Evolutionary conservation across 2,329 filamentous ascomycete species (phyloP).

Genomic region (Macrophomina tecta): DNA sequence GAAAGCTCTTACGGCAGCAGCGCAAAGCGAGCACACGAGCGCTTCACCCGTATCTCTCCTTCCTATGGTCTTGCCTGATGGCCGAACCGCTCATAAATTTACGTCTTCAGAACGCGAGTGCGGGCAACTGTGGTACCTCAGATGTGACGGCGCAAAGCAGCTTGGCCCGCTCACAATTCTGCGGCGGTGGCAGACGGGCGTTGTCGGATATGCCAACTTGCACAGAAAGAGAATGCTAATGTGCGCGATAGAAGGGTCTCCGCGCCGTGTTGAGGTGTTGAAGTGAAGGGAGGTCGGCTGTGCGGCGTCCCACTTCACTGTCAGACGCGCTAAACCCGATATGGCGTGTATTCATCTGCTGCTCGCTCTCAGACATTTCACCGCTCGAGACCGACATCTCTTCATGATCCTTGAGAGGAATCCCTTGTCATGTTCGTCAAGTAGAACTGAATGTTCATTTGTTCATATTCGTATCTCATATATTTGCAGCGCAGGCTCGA

Average conservation of each 20-base stretch:
- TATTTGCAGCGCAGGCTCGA: background rate
- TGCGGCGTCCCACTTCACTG: conserved; percentile 17
- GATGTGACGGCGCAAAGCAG: conserved; percentile 5
- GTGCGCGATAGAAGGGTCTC: background rate
- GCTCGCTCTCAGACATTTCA: too few relatives aligned
- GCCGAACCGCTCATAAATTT: conserved; percentile 19
- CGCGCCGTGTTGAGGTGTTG: conserved; percentile 1
- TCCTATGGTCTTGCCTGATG: conserved; percentile 18
- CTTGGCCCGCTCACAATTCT: background rate
- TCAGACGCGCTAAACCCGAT: conserved; percentile 17
- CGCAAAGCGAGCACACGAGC: background rate
- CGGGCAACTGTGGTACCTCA: conserved; percentile 12
- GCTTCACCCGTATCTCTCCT: conserved; percentile 17
- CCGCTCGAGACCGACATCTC: background rate
- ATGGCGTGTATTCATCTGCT: background rate
- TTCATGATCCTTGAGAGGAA: too few relatives aligned
- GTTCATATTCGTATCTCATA: conserved; percentile 1
- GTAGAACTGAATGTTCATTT: background rate
- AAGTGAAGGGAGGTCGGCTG: conserved; percentile 21
- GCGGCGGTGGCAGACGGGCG: background rate
- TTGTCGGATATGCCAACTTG: background rate
- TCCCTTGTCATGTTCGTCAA: too few relatives aligned
- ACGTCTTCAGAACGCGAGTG: background rate
- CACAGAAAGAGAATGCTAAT: conserved; percentile 4
- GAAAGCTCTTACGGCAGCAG: conserved; percentile 23